Percentiles rank a stretch among this genome's conserved stretches.
phyloP scores from a whole-genome alignment of 164 flowering plant genomes.

The Cinnamomum micranthum region DNA sequence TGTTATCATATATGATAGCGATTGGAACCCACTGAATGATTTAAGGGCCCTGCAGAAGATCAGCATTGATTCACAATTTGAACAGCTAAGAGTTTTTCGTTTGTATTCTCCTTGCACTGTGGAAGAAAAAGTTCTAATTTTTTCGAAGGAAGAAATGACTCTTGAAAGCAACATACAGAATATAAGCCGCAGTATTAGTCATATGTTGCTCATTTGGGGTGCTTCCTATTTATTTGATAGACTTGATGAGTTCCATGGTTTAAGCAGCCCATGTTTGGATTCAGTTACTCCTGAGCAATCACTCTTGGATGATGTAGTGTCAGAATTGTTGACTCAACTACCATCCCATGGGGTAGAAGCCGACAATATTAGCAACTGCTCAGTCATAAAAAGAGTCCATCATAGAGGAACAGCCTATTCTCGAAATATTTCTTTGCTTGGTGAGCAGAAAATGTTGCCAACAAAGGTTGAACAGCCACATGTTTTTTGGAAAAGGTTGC shows the following conservation, averaged over 20 bases:
- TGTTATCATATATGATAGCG: slow-evolving; percentile 67
- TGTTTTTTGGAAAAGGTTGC: slow-evolving; percentile 64
- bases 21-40: slow-evolving; percentile 81
- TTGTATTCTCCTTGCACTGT: slow-evolving; percentile 70
- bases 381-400: slow-evolving; percentile 38
- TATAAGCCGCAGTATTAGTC: slow-evolving; percentile 31
- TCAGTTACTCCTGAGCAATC: slow-evolving; percentile 24
- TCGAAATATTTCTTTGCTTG: slow-evolving; percentile 31
- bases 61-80: slow-evolving; percentile 47
- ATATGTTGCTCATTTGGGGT: slow-evolving; percentile 75
- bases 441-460: slow-evolving; percentile 42
- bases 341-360: slow-evolving; percentile 25
- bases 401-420: slow-evolving; percentile 37
- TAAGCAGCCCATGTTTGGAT: slow-evolving; percentile 6
- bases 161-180: slow-evolving; percentile 40
- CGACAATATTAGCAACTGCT: slow-evolving; percentile 12
- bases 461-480: slow-evolving; percentile 42
- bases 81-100: slow-evolving; percentile 63
- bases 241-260: slow-evolving; percentile 57
- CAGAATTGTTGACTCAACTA: slow-evolving; percentile 39
- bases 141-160: slow-evolving; percentile 44
- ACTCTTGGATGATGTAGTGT: slow-evolving; percentile 32
- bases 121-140: slow-evolving; percentile 66
- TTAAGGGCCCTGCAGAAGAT: slow-evolving; percentile 60
- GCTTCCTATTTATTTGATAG: slow-evolving; percentile 52